Conservation (phyloP, 2,329 filamentous ascomycete species). For the Calonectria fujianensis region DNA sequence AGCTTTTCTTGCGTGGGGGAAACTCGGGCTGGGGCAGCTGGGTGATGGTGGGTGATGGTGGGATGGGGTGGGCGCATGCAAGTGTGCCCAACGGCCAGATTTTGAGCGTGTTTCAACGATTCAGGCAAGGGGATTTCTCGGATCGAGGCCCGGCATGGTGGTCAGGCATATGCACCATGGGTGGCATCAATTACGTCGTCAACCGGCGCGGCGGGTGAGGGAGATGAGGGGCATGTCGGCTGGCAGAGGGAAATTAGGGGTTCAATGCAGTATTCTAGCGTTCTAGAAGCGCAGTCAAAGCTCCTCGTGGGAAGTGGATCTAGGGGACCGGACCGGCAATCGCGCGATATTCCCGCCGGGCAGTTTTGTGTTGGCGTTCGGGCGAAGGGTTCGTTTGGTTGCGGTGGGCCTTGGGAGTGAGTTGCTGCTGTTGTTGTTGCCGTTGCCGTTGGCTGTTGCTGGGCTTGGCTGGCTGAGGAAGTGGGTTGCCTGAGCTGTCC, state of each 20-base stretch:
- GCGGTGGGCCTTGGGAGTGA: not conserved
- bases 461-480: not conserved
- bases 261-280: slow-evolving; percentile 13
- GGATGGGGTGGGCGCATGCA: slow-evolving; percentile 42
- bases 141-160: slow-evolving; percentile 4
- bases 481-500: not conserved
- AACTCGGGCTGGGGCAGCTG: not conserved
- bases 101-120: not conserved
- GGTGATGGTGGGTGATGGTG: not conserved
- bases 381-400: slow-evolving; percentile 13
- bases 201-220: slow-evolving; percentile 5
- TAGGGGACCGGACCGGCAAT: slow-evolving; percentile 23
- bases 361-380: not conserved
- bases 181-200: slow-evolving; percentile 26
- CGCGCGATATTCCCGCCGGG: slow-evolving; percentile 29
- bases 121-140: not conserved
- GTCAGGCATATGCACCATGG: slow-evolving; percentile 7
- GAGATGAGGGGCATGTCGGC: not conserved
- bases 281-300: slow-evolving; percentile 24
- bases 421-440: not conserved
- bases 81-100: slow-evolving; percentile 48
- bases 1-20: slow-evolving; percentile 13
- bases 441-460: not conserved
- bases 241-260: slow-evolving; percentile 24
- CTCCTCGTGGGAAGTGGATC: slow-evolving; percentile 20